Evolutionary conservation across 805 yeast genomes (phyloP), one percentile per base, ranked within the genome.

Genomic region (Gaillardinia entomophila): DNA sequence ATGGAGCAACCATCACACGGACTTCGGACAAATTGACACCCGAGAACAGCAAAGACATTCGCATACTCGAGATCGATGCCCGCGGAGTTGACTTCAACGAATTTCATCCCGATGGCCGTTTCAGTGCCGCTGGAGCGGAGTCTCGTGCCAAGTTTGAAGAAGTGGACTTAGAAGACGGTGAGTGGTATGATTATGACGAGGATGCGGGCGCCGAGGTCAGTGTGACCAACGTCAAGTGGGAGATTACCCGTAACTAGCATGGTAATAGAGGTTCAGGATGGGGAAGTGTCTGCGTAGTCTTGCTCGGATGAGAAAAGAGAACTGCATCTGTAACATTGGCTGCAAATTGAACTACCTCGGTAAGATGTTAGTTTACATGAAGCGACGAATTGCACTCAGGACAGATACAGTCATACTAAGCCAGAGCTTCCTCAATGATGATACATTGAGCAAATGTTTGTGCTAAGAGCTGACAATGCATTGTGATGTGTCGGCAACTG

Each of bases 101-200:
- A 35, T 88, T 87, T 43, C 55, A 75, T 12, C 84, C 95, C 2
- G 72, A 69, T 23, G 92, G 90, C 0, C 56, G 53, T 27, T 82
- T 82, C 52, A 45, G 52, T 19, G 78, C 82, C 34, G 60, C 50
- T 26, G 83, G 84, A 10, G 66, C 59, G 4, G 78, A 73, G 11
- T 53, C 74, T 2, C 55, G 60, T 10, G 66, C 82, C 7, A 56
- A 52, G 33, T 85, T 83, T 48, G 49, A 50, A 4, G 85, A 82
- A 18, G 72, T 87, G 16, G 92, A 82, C 35, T 62, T 88, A 18
- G 73, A 68, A 24, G 96, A 85, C 16, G 78, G 75, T 33, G 97
- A 92, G 52, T 89, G 96, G 89, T 92, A 80, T 52, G 98, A 92
- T 48, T 92, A 89, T 51, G 97, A 92, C 54, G 97, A 92, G 35